A percentile compares a stretch with the other conserved stretches of the same genome.
Conservation (phyloP, 2,329 filamentous ascomycete species). For the Colletotrichum sp. region DNA sequence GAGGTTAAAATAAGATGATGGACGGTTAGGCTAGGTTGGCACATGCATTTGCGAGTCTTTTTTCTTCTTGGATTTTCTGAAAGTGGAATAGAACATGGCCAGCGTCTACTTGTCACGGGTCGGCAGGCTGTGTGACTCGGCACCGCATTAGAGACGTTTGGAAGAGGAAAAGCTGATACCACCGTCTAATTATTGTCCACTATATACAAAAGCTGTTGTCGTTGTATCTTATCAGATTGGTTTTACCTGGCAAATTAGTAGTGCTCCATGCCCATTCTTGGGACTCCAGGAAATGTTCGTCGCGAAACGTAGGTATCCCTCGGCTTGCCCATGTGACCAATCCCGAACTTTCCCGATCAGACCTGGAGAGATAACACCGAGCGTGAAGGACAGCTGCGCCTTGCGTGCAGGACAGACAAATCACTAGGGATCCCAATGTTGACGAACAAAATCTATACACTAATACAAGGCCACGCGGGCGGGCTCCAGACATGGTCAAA, state of each 20-base stretch:
- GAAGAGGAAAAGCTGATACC: slow-evolving; percentile 18
- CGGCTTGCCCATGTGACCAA: neutral
- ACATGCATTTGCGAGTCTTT: neutral
- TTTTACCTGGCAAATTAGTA: neutral
- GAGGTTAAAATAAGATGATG: neutral
- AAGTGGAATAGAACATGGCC: slow-evolving; percentile 9
- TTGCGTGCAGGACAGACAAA: neutral
- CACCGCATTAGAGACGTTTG: slow-evolving; percentile 16
- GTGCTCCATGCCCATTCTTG: neutral
- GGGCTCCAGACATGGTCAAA: slow-evolving; percentile 1
- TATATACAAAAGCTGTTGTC: slow-evolving; percentile 7
- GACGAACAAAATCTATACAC: slow-evolving; percentile 39
- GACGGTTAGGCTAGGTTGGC: neutral
- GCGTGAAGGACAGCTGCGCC: neutral
- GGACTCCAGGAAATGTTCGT: neutral
- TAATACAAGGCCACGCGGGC: slow-evolving; percentile 33
- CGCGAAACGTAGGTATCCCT: neutral
- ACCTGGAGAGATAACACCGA: neutral
- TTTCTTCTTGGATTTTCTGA: neutral
- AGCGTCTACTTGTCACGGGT: slow-evolving; percentile 4
- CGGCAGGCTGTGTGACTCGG: neutral
- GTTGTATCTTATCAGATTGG: neutral
- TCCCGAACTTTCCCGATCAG: neutral
- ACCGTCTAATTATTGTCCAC: slow-evolving; percentile 9
- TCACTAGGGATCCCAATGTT: neutral